phyloP scores from a whole-genome alignment of 306 rosid species.

The Cucumis sativus region Cucumber_9930_V3 NC_026656.2:22577001-22577500 shows the following conservation, averaged over 20 bases:
- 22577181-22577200: constrained; percentile 35
- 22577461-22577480: constrained; percentile 41
- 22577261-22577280: constrained; percentile 30
- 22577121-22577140: constrained; percentile 19
- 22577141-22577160: constrained; percentile 52
- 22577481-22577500: constrained; percentile 38
- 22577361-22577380: constrained; percentile 67
- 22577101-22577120: constrained; percentile 41
- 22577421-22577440: constrained; percentile 35
- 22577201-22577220: constrained; percentile 46
- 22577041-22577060: constrained; percentile 66
- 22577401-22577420: constrained; percentile 30
- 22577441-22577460: constrained; percentile 27
- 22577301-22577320: constrained; percentile 43
- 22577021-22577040: constrained; percentile 52
- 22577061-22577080: constrained; percentile 44
- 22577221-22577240: constrained; percentile 29
- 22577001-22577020: constrained; percentile 53
- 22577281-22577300: constrained; percentile 29
- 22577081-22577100: constrained; percentile 28
- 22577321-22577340: constrained; percentile 39
- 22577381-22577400: constrained; percentile 82
- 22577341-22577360: constrained; percentile 48
- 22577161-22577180: constrained; percentile 38
- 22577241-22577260: constrained; percentile 23